Evolutionary conservation across 2,329 filamentous ascomycete species (phyloP).

Genomic region (Aspergillus pseudoterreus): DNA sequence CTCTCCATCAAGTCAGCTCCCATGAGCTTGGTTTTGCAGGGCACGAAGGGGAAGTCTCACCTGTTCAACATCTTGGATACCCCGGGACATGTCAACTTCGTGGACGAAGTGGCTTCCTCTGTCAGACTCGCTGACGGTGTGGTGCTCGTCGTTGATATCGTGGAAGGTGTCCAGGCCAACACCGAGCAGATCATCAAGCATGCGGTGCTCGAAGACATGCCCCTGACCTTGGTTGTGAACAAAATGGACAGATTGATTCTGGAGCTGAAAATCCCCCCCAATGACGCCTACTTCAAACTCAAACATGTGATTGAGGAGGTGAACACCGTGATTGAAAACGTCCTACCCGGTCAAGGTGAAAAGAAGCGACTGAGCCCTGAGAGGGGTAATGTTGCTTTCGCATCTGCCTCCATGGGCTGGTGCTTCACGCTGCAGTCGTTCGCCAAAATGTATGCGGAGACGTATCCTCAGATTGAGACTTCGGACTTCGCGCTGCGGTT

Average conservation of each 20-base stretch:
- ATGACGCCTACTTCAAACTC: constrained; percentile 96
- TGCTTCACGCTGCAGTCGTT: constrained; percentile 94
- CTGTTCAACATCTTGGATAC: constrained; percentile 94
- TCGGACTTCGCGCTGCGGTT: constrained; percentile 79
- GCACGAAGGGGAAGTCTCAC: constrained; percentile 89
- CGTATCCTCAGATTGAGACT: constrained; percentile 75
- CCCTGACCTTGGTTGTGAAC: constrained; percentile 87
- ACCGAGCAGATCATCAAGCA: constrained; percentile 97
- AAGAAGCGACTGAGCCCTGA: constrained; percentile 83
- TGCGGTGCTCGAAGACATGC: constrained; percentile 83
- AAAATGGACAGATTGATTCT: constrained; percentile 95
- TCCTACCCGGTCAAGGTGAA: constrained; percentile 75
- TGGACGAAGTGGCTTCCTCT: constrained; percentile 89
- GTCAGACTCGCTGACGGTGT: constrained; percentile 86
- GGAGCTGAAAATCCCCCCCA: constrained; percentile 88
- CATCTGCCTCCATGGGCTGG: constrained; percentile 91
- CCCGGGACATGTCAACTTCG: constrained; percentile 96
- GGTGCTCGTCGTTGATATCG: constrained; percentile 89
- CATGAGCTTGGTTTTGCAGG: constrained; percentile 88
- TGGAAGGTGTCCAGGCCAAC: constrained; percentile 98
- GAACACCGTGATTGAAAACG: constrained; percentile 90
- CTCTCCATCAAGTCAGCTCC: constrained; percentile 89
- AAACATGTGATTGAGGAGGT: constrained; percentile 99
- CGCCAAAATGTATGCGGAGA: constrained; percentile 92
- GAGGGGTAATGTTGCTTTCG: constrained; percentile 97